These are phyloP conservation scores for Podila epicladia DNA, from an alignment of 192 early-diverging fungal genomes.

Conservation along the genomic window DNA sequence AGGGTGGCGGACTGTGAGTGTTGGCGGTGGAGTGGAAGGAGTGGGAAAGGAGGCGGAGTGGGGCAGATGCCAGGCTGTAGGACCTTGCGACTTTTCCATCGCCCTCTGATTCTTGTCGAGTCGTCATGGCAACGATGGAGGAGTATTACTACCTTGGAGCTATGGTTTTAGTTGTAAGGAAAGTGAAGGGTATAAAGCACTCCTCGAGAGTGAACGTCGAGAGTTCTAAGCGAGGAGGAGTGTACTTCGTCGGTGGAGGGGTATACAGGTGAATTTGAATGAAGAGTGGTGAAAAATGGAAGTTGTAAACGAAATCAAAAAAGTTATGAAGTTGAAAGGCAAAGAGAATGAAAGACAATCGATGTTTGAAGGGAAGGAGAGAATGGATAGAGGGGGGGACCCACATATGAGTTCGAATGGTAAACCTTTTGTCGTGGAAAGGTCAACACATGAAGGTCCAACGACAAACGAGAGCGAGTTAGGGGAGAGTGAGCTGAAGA, in stretches of 20 bases:
- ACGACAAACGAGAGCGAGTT: neutral
- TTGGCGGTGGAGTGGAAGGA: constrained; percentile 51
- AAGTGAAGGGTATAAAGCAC: neutral
- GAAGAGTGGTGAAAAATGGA: neutral
- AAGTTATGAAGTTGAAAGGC: neutral
- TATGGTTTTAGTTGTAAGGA: neutral
- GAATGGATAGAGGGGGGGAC: constrained; percentile 7
- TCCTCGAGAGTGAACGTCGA: neutral
- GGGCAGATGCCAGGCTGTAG: constrained; percentile 41
- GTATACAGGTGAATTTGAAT: neutral
- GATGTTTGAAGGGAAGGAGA: too few relatives aligned
- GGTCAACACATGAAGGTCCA: constrained; percentile 49
- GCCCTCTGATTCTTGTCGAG: constrained; percentile 37
- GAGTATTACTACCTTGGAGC: neutral
- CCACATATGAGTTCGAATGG: constrained; percentile 33
- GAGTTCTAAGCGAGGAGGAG: neutral
- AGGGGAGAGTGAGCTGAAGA: neutral
- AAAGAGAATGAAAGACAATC: too few relatives aligned
- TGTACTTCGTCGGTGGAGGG: neutral
- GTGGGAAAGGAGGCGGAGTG: constrained; percentile 42
- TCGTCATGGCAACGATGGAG: constrained; percentile 21
- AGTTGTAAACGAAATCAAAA: neutral
- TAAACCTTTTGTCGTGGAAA: constrained; percentile 33
- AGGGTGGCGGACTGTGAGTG: constrained; percentile 3
- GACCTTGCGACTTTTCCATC: constrained; percentile 33